phyloP scores from a whole-genome alignment of 768 basidiomycete genomes.

The Cyathus striatus region DNA sequence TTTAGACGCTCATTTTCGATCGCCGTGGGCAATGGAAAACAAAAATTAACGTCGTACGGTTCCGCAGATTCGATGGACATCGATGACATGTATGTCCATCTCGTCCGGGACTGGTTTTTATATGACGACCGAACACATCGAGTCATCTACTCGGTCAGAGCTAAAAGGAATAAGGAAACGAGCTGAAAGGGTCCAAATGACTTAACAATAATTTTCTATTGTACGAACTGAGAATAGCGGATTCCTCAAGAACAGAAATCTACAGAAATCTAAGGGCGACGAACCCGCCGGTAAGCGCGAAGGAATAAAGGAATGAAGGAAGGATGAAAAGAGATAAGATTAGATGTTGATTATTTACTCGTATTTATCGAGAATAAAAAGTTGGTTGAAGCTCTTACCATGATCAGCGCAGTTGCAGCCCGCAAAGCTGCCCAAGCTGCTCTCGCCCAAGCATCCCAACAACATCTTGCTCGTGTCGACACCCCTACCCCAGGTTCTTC shows the following conservation, averaged over 20 bases:
- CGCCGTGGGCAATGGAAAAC: conserved; percentile 35
- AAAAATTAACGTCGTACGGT: conserved; percentile 41
- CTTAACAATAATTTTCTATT: too few relatives aligned
- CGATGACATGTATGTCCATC: too few relatives aligned
- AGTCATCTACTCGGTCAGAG: too few relatives aligned
- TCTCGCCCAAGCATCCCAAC: conserved; percentile 7
- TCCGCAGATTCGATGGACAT: conserved; percentile 1
- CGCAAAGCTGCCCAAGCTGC: conserved; percentile 53
- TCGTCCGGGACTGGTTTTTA: too few relatives aligned
- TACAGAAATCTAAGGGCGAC: too few relatives aligned
- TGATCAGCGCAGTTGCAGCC: conserved; percentile 73
- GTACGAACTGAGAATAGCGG: too few relatives aligned
- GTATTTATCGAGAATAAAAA: neutral
- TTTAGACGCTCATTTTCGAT: conserved; percentile 45
- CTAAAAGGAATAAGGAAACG: too few relatives aligned
- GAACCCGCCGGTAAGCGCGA: too few relatives aligned
- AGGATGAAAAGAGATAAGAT: neutral
- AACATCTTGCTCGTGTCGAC: conserved; percentile 9
- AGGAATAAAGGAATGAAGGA: neutral
- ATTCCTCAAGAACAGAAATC: too few relatives aligned
- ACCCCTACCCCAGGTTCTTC: conserved; percentile 3
- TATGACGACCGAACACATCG: too few relatives aligned
- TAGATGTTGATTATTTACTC: neutral
- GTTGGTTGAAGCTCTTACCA: conserved; percentile 15
- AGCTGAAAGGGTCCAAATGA: too few relatives aligned